Evolutionary conservation across 2,329 filamentous ascomycete species (phyloP), one percentile per base, ranked within the genome.

Genomic region (Ampelomyces quisqualis): DNA sequence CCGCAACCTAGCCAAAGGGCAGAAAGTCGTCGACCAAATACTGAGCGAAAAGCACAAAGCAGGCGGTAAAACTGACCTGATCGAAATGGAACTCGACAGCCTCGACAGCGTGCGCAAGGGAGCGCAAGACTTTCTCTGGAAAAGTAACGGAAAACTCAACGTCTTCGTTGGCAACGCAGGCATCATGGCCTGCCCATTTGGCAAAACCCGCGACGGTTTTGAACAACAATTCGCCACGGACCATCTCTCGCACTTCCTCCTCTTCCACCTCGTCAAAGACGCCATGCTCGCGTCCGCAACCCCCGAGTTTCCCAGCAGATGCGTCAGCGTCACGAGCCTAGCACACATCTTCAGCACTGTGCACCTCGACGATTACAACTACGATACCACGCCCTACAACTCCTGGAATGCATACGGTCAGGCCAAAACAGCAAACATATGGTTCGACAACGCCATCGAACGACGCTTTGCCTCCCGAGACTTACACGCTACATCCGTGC

Each of bases 241-340:
- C 53, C 69, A 77, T 43, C 44, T 77, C 10, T 67, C 70, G 0
- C 72, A 75, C 22, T 76, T 75, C 47, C 70, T 79, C 0, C 67
- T 81, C 7, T 75, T 77, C 43, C 62, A 76, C n/a, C 67, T 78
- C 1, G 65, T 80, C 26, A 73, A 73, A 27, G 53, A 66, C 0
- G 51, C 67, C 0, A 55, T 80, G 3, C 55, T 78, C 0, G 45
- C 62, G 0, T 64, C 65, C 11, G 50, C 67, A 1, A 70, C 65
- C 0, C 58, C 69, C 0, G 46, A 53, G 0, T 74, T 11, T 17
- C 35, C 35, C 13, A 3, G 63, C 72, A 1, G 40, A 4, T 5
- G 65, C 73, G 1, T 73, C 70, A 66, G 64, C 36, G 36, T 44
- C 21, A 10, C 31, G 2, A 40, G 36, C 32, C 43, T 59, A n/a